These are phyloP conservation scores for Cicer bijugum DNA, from an alignment of 306 rosid genomes.

Conservation along the genomic window DNA sequence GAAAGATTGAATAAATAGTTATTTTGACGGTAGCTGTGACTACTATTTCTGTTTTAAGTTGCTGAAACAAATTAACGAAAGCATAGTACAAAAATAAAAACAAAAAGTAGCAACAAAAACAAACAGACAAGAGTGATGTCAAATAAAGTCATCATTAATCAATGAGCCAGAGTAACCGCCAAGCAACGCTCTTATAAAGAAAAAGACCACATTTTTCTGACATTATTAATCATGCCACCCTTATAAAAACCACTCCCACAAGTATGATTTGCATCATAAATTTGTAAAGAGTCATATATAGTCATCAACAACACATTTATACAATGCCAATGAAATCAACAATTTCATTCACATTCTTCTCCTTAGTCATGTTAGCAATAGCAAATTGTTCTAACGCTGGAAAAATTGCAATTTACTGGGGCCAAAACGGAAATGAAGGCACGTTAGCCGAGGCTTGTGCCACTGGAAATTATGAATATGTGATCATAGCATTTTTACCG, in stretches of 20 bases:
- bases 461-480: slow-evolving; percentile 46
- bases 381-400: slow-evolving; percentile 39
- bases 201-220: background rate
- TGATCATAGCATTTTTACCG: slow-evolving; percentile 51
- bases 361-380: slow-evolving; percentile 40
- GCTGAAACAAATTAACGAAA: background rate
- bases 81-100: background rate
- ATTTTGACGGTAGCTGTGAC: background rate
- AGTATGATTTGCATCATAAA: slow-evolving; percentile 7
- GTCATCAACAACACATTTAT: background rate
- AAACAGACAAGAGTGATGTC: slow-evolving; percentile 24
- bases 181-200: slow-evolving; percentile 31
- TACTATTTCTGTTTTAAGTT: background rate
- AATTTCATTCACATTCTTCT: slow-evolving; percentile 33
- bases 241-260: slow-evolving; percentile 41
- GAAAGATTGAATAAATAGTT: background rate
- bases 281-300: slow-evolving; percentile 2
- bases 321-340: slow-evolving; percentile 39
- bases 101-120: slow-evolving; percentile 10
- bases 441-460: slow-evolving; percentile 45
- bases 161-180: slow-evolving; percentile 30
- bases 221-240: slow-evolving; percentile 5
- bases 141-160: slow-evolving; percentile 31
- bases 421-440: slow-evolving; percentile 52
- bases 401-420: slow-evolving; percentile 51